Conservation (phyloP, 441 rosid species). For the Eruca vesicaria region DNA sequence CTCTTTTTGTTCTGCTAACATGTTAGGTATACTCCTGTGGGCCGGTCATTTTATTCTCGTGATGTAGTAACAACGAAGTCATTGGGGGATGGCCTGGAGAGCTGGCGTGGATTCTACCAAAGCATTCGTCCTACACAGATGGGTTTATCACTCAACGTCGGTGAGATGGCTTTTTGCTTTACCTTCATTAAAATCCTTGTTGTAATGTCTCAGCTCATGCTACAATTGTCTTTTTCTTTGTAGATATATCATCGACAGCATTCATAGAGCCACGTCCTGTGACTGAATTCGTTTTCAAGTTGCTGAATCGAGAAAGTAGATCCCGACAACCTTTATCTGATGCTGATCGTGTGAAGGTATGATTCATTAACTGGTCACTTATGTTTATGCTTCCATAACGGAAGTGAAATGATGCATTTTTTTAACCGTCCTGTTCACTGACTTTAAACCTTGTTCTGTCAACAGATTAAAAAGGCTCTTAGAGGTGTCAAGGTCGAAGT, state of each 20-base stretch:
- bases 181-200: not conserved
- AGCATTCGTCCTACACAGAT: constrained; percentile 98
- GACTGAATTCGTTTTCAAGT: constrained; percentile 64
- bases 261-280: constrained; percentile 89
- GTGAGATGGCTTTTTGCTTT: constrained; percentile 29
- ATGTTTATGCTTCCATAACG: not conserved
- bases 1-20: constrained; percentile 14
- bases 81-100: constrained; percentile 91
- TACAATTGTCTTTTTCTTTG: constrained; percentile 13
- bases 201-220: constrained; percentile 6
- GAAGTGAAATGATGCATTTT: not conserved
- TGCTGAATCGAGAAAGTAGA: constrained; percentile 67
- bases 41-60: constrained; percentile 92
- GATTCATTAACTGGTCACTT: not conserved
- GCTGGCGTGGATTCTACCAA: constrained; percentile 98
- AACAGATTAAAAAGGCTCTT: constrained; percentile 91
- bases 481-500: constrained; percentile 97
- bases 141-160: constrained; percentile 91
- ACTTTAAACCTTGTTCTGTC: not conserved
- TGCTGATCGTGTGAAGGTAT: constrained; percentile 92
- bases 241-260: constrained; percentile 97
- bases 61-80: constrained; percentile 76
- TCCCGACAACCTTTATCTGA: constrained; percentile 69
- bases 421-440: not conserved
- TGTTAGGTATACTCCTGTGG: constrained; percentile 77